phyloP scores from a whole-genome alignment of 371 early-diverging fungal genomes.

The Lichtheimia hyalospora region DNA sequence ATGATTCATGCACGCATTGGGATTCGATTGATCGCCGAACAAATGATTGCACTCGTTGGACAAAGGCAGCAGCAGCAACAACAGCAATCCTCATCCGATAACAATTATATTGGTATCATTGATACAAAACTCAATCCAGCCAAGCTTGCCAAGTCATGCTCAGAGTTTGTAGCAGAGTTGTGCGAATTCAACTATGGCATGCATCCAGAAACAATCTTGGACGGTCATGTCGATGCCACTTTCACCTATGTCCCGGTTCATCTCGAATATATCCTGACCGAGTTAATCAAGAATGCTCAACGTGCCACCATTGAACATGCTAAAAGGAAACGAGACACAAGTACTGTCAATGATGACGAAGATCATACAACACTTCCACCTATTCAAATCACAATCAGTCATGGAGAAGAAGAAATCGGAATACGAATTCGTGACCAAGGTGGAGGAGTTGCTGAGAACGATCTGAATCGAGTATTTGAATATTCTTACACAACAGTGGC shows the following conservation, averaged over 20 bases:
- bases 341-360: constrained; percentile 22
- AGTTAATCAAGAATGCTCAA: constrained; percentile 90
- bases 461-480: constrained; percentile 82
- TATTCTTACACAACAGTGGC: constrained; percentile 93
- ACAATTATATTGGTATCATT: constrained; percentile 81
- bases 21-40: constrained; percentile 93
- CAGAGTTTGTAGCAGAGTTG: constrained; percentile 78
- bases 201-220: constrained; percentile 74
- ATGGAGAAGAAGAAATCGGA: constrained; percentile 76
- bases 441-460: constrained; percentile 84
- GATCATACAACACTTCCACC: constrained; percentile 44
- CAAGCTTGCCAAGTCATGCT: constrained; percentile 63
- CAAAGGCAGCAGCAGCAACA: constrained; percentile 30
- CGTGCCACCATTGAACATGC: constrained; percentile 89
- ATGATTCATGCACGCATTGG: constrained; percentile 94
- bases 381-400: constrained; percentile 85
- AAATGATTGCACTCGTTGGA: constrained; percentile 83
- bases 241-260: constrained; percentile 94
- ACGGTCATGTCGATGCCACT: constrained; percentile 76
- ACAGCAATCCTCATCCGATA: background rate
- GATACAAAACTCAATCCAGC: constrained; percentile 77
- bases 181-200: constrained; percentile 93
- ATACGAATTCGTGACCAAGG: constrained; percentile 93
- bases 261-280: constrained; percentile 92
- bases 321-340: constrained; percentile 56